A percentile compares a stretch with the other conserved stretches of the same genome.
These are phyloP conservation scores for Leersia perrieri DNA, from an alignment of 176 grass and related monocot genomes.

Conservation along the genomic window DNA sequence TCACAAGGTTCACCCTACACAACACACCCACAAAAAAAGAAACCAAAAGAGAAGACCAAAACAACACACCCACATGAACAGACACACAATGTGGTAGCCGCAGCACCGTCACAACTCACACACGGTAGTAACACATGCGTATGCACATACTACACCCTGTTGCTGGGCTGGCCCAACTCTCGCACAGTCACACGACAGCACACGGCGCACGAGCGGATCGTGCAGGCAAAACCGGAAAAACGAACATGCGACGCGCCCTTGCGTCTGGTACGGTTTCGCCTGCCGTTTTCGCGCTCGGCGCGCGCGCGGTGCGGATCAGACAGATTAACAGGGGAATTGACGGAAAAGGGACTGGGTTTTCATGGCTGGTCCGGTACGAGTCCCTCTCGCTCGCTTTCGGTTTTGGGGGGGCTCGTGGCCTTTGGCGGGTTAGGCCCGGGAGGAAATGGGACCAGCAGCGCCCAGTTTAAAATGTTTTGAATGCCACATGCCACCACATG, in stretches of 20 bases:
- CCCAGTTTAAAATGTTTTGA: conserved; percentile 45
- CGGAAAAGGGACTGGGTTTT: not conserved
- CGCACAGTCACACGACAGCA: too few species aligned
- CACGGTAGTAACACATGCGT: too few species aligned
- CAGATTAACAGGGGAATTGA: not conserved
- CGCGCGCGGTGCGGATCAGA: too few species aligned
- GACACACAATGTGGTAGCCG: not conserved
- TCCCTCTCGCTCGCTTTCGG: not conserved
- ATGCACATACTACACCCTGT: not conserved
- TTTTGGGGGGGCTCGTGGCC: not conserved
- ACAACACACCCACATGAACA: not conserved
- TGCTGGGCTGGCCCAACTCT: not conserved
- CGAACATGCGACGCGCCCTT: too few species aligned
- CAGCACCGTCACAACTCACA: not conserved
- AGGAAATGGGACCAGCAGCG: conserved; percentile 14
- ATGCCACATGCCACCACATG: conserved; percentile 50
- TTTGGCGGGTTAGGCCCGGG: not conserved
- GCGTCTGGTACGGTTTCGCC: too few species aligned
- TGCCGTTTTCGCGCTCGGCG: not conserved
- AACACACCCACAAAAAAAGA: not conserved
- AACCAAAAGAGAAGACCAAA: not conserved
- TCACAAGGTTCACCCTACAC: not conserved
- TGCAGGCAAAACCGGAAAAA: not conserved
- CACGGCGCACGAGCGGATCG: not conserved
- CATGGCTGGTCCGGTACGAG: not conserved